These are phyloP conservation scores for Macadamia integrifolia DNA, from an alignment of 164 flowering plant genomes.

Conservation along the genomic window DNA sequence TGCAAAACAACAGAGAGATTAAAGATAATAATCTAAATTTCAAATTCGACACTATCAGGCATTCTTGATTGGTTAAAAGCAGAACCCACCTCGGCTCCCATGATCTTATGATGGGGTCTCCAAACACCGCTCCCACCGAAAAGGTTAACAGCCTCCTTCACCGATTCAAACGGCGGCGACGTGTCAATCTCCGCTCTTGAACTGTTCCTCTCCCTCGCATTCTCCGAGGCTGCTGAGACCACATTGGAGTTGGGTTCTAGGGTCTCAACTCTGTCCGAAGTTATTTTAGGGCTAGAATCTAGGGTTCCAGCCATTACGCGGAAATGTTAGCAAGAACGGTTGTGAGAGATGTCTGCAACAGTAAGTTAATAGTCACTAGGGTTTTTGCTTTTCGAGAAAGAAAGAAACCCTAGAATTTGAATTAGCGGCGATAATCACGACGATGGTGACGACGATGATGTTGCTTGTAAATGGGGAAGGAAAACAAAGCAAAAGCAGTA, in stretches of 20 bases:
- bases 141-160: slow-evolving; percentile 68
- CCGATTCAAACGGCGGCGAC: slow-evolving; percentile 86
- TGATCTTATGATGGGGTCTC: slow-evolving; percentile 43
- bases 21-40: too few relatives aligned
- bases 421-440: neutral
- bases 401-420: neutral
- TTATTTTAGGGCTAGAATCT: neutral
- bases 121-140: slow-evolving; percentile 90
- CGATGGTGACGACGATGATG: neutral
- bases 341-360: neutral
- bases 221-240: neutral
- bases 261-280: neutral
- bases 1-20: too few relatives aligned
- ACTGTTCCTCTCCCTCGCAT: neutral
- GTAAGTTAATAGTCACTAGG: neutral
- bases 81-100: slow-evolving; percentile 19
- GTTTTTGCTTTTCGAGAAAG: neutral
- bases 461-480: neutral
- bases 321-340: neutral
- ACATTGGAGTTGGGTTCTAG: neutral
- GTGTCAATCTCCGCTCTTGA: slow-evolving; percentile 78
- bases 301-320: neutral
- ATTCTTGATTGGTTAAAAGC: neutral
- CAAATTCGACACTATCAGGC: too few relatives aligned
- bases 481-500: neutral